These are phyloP conservation scores for Lipomyces starkeyi DNA, from an alignment of 805 yeast species.

Conservation along the genomic window DNA sequence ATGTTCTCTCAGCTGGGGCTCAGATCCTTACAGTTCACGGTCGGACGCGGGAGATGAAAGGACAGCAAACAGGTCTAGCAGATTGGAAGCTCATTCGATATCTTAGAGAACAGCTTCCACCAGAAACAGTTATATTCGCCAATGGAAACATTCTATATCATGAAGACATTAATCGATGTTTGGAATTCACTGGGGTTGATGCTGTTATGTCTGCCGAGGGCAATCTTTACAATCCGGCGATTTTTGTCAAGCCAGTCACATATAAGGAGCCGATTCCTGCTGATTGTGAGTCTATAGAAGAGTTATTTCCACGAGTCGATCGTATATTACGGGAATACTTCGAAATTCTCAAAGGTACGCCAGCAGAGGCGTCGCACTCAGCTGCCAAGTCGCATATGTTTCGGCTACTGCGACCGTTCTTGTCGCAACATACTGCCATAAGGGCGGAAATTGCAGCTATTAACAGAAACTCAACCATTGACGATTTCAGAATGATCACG, in stretches of 20 bases:
- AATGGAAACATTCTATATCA: conserved; percentile 95
- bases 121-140: conserved; percentile 88
- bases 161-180: conserved; percentile 76
- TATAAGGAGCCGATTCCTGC: conserved; percentile 19
- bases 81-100: conserved; percentile 84
- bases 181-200: conserved; percentile 70
- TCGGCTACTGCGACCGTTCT: conserved; percentile 80
- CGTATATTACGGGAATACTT: conserved; percentile 81
- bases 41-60: conserved; percentile 95
- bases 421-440: conserved; percentile 76
- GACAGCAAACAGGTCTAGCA: conserved; percentile 93
- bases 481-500: conserved; percentile 63
- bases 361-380: conserved; percentile 73
- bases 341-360: conserved; percentile 70
- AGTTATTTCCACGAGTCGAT: conserved; percentile 85
- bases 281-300: conserved; percentile 58
- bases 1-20: conserved; percentile 92
- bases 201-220: conserved; percentile 99
- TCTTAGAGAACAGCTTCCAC: conserved; percentile 74
- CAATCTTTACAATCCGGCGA: conserved; percentile 89
- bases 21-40: conserved; percentile 95
- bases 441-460: conserved; percentile 70
- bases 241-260: conserved; percentile 53
- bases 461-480: conserved; percentile 50
- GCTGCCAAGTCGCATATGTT: conserved; percentile 94